A percentile compares a stretch with the other conserved stretches of the same genome.
Conservation (phyloP, 2,329 filamentous ascomycete genomes). For the Epichloe festucae region DNA sequence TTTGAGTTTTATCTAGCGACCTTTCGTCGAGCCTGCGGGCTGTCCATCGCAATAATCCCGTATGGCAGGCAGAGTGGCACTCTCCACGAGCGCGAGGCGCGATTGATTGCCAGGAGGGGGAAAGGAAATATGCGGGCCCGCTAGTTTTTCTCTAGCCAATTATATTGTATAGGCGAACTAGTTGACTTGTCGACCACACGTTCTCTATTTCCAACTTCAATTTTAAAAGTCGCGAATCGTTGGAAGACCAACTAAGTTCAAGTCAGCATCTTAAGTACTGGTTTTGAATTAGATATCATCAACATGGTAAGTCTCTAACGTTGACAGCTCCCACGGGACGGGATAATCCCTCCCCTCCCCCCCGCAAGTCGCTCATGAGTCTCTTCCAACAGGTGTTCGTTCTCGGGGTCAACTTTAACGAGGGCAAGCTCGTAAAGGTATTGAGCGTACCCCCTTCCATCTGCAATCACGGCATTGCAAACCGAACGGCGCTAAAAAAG, state of each 20-base stretch:
- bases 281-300: neutral
- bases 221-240: neutral
- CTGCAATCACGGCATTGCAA: neutral
- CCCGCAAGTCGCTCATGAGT: neutral
- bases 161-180: too few relatives aligned
- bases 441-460: constrained; percentile 5
- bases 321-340: neutral
- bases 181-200: too few relatives aligned
- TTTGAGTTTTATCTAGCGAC: too few relatives aligned
- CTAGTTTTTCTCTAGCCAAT: too few relatives aligned
- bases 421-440: constrained; percentile 74
- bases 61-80: too few relatives aligned
- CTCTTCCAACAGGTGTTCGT: constrained; percentile 55
- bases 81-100: too few relatives aligned
- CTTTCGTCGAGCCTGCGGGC: too few relatives aligned
- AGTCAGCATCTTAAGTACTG: neutral
- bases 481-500: neutral
- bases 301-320: constrained; percentile 1
- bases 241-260: neutral
- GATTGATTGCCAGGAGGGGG: too few relatives aligned
- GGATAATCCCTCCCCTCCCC: too few relatives aligned
- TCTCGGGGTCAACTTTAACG: constrained; percentile 73
- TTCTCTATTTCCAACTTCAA: neutral
- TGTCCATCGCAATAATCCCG: too few relatives aligned
- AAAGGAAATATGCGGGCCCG: too few relatives aligned